Conservation (phyloP, 225 moss, liverwort and hornwort species). For the Marchantia paleacea region DNA sequence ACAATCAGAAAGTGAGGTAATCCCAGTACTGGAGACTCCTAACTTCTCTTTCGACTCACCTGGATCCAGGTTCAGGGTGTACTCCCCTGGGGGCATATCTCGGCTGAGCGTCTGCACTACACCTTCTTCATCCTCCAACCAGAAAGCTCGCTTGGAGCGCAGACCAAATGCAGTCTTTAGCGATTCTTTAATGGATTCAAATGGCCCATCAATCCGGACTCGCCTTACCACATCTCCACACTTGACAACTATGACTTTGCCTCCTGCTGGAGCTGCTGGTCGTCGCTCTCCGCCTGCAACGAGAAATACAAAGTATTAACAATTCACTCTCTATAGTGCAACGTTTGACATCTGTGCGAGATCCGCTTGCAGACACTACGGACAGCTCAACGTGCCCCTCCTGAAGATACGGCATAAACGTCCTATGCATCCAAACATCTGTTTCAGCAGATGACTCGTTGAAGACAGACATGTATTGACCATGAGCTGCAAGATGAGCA, state of each 20-base stretch:
- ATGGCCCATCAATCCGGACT: slow-evolving; percentile 84
- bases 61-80: slow-evolving; percentile 80
- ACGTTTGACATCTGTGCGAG: neutral
- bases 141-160: slow-evolving; percentile 90
- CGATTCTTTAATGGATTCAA: slow-evolving; percentile 96
- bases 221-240: slow-evolving; percentile 71
- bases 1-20: neutral
- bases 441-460: neutral
- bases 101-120: slow-evolving; percentile 91
- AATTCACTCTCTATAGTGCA: neutral
- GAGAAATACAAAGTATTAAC: neutral
- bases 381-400: neutral
- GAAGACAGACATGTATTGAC: too few species aligned
- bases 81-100: slow-evolving; percentile 82
- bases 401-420: neutral
- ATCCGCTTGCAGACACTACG: neutral
- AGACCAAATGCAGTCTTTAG: slow-evolving; percentile 88
- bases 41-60: slow-evolving; percentile 37
- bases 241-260: slow-evolving; percentile 80
- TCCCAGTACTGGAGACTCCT: neutral
- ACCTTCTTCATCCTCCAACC: slow-evolving; percentile 95
- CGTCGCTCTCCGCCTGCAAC: slow-evolving; percentile 37
- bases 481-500: neutral
- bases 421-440: neutral
- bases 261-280: slow-evolving; percentile 32